Base-by-base conservation (phyloP, 352 stramenopile species). In the Globisporangium takayamanum region DNA sequence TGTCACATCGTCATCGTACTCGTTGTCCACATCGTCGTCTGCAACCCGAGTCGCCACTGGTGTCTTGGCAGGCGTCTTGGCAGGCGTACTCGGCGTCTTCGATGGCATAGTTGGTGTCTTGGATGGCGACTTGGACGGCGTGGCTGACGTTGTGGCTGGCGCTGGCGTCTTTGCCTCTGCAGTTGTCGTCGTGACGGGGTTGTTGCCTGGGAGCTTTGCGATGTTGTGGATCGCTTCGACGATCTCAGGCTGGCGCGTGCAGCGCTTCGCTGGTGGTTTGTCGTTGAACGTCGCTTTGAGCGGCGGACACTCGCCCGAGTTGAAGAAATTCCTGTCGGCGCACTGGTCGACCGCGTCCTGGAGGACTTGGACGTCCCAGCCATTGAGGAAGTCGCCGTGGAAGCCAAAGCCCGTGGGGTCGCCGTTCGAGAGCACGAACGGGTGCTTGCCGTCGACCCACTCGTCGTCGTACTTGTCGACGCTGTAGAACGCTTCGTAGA, bases 381-480 rank as follows among this genome's bases (percentile, higher is more conserved):
- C 69, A 33, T 80, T 76, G 52, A 83, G 69, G 55, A 83, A 83
- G 58, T 80, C 73, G 14, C 73, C 73, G 60, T 83, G 73, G 59
- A 83, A 83, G 39, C 68, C 55, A 47, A 69, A 80, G 49, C 73
- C 71, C 5, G 73, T 83, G 4, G 66, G 56, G 59, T 83, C 73
- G 25, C 73, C 71, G 46, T 76, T 83, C 15, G 70, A 44, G 47
- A 83, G 64, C 55, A 83, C 71, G 53, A 83, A 83, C 49, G 73
- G 73, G 46, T 83, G 73, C 51, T 78, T 67, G 57, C 60, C 66
- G 25, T 67, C 68, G 15, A 70, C 66, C 73, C 70, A 80, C 67
- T 83, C 68, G 48, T 64, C 65, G 51, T 83, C 70, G 49, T 68
- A 83, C 58, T 78, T 66, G 25, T 59, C 73, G 16, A 83, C 70